Percentiles rank a stretch among this genome's conserved stretches.
Conservation (phyloP, 352 stramenopile species). For the Globisporangium orthogonon region DNA sequence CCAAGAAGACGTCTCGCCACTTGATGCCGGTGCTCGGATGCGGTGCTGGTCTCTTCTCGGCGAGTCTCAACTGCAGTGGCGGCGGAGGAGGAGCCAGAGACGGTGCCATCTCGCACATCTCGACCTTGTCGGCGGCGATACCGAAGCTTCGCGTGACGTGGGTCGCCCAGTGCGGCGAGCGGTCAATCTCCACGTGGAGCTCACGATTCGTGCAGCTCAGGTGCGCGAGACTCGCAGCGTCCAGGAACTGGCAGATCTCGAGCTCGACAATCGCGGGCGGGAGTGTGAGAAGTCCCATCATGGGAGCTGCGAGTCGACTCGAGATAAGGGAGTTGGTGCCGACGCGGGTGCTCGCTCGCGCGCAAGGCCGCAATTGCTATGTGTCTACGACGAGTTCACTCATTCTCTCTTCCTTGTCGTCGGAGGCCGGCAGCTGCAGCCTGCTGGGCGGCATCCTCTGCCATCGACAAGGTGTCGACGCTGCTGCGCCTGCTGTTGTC, state of each 20-base stretch:
- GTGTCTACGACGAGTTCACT: too few species aligned
- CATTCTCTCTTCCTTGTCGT: too few species aligned
- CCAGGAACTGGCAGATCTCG: constrained; percentile 39
- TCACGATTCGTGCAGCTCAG: constrained; percentile 28
- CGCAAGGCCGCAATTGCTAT: too few species aligned
- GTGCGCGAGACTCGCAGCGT: constrained; percentile 25
- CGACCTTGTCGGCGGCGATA: constrained; percentile 23
- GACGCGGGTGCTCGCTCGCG: too few species aligned
- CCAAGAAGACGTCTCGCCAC: constrained; percentile 45
- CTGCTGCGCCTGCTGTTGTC: too few species aligned
- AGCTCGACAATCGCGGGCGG: constrained; percentile 32
- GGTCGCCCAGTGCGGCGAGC: constrained; percentile 29
- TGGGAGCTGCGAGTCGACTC: neutral
- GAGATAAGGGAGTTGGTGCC: neutral
- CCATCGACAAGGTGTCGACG: too few species aligned
- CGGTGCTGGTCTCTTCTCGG: neutral
- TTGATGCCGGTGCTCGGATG: constrained; percentile 7
- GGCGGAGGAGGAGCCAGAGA: neutral
- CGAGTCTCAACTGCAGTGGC: neutral
- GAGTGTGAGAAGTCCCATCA: constrained; percentile 19
- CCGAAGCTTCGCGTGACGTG: constrained; percentile 39
- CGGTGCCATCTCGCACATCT: neutral
- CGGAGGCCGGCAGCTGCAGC: too few species aligned
- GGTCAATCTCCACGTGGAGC: constrained; percentile 25
- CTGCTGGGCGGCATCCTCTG: too few species aligned